These are phyloP conservation scores for Physcia stellaris DNA, from an alignment of 495 filamentous ascomycete genomes.

Conservation along the genomic window DNA sequence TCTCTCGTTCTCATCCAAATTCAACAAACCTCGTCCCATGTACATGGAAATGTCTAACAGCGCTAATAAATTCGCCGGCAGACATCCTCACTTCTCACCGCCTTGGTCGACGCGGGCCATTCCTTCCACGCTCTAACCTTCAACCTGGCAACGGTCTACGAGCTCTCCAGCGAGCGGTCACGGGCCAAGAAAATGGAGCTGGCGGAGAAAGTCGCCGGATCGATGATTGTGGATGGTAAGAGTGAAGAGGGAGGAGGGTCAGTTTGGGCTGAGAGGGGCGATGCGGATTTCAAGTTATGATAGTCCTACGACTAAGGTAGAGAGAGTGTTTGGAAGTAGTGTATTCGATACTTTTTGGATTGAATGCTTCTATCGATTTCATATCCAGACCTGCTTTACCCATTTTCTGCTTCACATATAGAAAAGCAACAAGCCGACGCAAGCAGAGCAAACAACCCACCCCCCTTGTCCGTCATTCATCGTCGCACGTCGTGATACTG, in stretches of 20 bases:
- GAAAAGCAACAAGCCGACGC: no score
- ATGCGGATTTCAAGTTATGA: conserved; percentile 69
- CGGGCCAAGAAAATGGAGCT: conserved; percentile 51
- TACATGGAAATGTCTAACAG: no score
- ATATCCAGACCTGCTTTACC: no score
- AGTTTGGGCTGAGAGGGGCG: conserved; percentile 54
- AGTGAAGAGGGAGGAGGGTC: conserved; percentile 60
- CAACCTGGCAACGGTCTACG: conserved; percentile 83
- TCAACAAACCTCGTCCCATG: not conserved
- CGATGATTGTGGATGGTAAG: conserved; percentile 31
- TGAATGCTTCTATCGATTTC: no score
- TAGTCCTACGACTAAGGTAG: no score
- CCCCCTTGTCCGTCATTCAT: no score
- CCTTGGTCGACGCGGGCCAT: conserved; percentile 41
- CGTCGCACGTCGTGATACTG: no score
- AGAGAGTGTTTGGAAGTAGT: no score
- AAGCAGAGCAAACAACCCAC: no score
- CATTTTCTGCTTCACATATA: no score
- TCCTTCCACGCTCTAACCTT: conserved; percentile 68
- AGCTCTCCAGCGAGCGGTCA: conserved; percentile 73
- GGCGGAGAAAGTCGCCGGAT: conserved; percentile 51
- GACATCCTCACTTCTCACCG: conserved; percentile 49
- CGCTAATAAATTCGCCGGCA: not conserved
- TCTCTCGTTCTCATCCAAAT: no score
- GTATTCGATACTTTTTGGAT: no score